Evolutionary conservation across 176 grass and related monocot genomes (phyloP).

Genomic region (Aegilops sharonensis): DNA sequence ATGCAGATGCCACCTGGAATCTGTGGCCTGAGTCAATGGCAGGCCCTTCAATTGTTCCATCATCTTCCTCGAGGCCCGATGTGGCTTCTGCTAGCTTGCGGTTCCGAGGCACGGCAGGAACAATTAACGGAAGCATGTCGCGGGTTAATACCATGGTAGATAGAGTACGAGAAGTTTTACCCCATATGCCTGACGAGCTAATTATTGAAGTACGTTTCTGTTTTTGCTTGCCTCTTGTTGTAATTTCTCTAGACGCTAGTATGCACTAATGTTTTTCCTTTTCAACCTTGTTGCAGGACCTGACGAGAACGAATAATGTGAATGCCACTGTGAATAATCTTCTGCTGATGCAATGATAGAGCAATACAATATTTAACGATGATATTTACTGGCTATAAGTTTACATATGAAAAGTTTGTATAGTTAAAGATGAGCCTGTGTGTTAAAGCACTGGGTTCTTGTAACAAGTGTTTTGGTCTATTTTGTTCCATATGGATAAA

Average conservation of each 20-base stretch:
- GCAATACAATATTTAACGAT: slow-evolving; percentile 33
- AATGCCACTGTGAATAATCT: slow-evolving; percentile 99
- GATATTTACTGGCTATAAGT: slow-evolving; percentile 39
- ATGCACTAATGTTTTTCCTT: slow-evolving; percentile 11
- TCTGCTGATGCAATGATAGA: slow-evolving; percentile 74
- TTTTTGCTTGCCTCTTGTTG: not conserved
- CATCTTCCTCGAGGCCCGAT: slow-evolving; percentile 51
- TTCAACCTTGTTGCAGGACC: slow-evolving; percentile 60
- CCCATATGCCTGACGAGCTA: slow-evolving; percentile 85
- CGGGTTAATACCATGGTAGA: slow-evolving; percentile 75
- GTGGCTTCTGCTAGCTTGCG: slow-evolving; percentile 58
- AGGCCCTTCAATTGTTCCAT: slow-evolving; percentile 45
- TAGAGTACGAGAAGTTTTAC: slow-evolving; percentile 94
- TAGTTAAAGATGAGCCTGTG: slow-evolving; percentile 46
- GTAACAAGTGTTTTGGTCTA: slow-evolving; percentile 34
- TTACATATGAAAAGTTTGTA: slow-evolving; percentile 48
- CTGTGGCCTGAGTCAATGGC: slow-evolving; percentile 52
- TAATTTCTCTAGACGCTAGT: slow-evolving; percentile 8
- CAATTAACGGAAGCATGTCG: slow-evolving; percentile 50
- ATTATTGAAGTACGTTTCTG: slow-evolving; percentile 76
- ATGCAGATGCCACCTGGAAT: slow-evolving; percentile 61
- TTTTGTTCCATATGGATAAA: slow-evolving; percentile 32
- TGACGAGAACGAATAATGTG: slow-evolving; percentile 93
- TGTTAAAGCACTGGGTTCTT: slow-evolving; percentile 39
- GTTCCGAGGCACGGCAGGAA: slow-evolving; percentile 31